A percentile compares a stretch with the other conserved stretches of the same genome.
Conservation (phyloP, 345 rosid genomes). For the Populus simonii region DNA sequence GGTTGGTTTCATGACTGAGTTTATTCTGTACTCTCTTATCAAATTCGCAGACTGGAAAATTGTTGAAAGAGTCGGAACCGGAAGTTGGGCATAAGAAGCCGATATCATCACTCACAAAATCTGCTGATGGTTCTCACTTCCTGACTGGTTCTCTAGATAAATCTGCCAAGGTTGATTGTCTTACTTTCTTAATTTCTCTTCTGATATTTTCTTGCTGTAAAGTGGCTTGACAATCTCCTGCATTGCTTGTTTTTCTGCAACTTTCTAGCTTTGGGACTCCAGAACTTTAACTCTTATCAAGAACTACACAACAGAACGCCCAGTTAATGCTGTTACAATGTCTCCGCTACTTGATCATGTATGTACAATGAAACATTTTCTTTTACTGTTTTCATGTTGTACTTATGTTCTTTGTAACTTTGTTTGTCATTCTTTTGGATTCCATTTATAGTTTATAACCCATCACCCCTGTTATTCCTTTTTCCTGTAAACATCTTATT, state of each 20-base stretch:
- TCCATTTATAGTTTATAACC: not conserved
- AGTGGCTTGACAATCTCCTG: conserved; percentile 8
- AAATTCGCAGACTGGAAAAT: conserved; percentile 66
- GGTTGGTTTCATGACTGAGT: not conserved
- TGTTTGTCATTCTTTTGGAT: not conserved
- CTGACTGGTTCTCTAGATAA: conserved; percentile 88
- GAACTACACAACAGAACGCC: conserved; percentile 82
- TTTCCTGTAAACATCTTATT: not conserved
- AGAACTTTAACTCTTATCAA: conserved; percentile 83
- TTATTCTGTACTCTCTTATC: not conserved
- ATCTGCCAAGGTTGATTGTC: conserved; percentile 72
- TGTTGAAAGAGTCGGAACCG: conserved; percentile 61
- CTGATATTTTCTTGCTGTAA: not conserved
- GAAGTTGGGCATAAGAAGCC: conserved; percentile 85
- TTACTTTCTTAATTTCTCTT: not conserved
- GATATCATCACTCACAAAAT: conserved; percentile 73
- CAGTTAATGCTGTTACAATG: conserved; percentile 95
- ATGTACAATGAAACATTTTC: conserved; percentile 23
- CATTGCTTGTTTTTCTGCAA: conserved; percentile 15
- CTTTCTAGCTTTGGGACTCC: conserved; percentile 80
- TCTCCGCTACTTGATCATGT: conserved; percentile 96
- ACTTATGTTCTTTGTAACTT: not conserved
- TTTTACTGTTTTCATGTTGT: not conserved
- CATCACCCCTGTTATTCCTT: not conserved
- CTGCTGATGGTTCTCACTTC: conserved; percentile 83